Base-by-base conservation (phyloP, 352 stramenopile species). In the Phytophthora podocarpi region DNA sequence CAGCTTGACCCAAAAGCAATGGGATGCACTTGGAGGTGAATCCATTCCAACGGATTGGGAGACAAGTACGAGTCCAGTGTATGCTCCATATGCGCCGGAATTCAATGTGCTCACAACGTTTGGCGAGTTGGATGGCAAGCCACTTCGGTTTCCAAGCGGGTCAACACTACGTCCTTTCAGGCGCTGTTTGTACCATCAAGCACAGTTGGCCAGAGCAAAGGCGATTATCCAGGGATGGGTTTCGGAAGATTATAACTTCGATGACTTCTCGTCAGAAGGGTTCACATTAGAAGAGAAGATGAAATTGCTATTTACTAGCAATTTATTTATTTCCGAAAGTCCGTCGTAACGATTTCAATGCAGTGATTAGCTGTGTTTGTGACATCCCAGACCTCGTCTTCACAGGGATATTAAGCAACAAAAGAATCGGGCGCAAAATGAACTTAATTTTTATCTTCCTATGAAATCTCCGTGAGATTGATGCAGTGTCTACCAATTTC, bases 161-260 rank as follows among this genome's bases (percentile, higher is more conserved):
- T 59, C 37, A 50, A 43, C 28, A 36, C 51, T 59, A 23, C 51
- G 51, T 42, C 47, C n/a, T n/a, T n/a, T n/a, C n/a, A n/a, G n/a
- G n/a, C n/a, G n/a, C 51, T 59, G 51, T 50, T 59, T 59, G 51
- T 50, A 59, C 27, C 21, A 35, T 50, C 37, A 59, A 59, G 50
- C 50, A 42, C 20, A 35, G 27, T 42, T 59, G 37, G 50, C 27
- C 37, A 50, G 18, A 50, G 8, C 50, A 59, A 59, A 50, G 50
- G 48, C 48, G 31, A 30, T 53, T 32, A 34, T 1, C 16, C 16
- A 53, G 0, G 46, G 46, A 32, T 42, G 46, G 46, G 30, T 32
- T 3, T 32, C 46, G 20, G 20, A 31, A 32, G 36, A 39, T 47
- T 49, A 49, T 48, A 41, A 39, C 9, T 48, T 58, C 12, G 49